phyloP scores from a whole-genome alignment of 768 basidiomycete genomes.

The Tricholoma flavovirens region DNA sequence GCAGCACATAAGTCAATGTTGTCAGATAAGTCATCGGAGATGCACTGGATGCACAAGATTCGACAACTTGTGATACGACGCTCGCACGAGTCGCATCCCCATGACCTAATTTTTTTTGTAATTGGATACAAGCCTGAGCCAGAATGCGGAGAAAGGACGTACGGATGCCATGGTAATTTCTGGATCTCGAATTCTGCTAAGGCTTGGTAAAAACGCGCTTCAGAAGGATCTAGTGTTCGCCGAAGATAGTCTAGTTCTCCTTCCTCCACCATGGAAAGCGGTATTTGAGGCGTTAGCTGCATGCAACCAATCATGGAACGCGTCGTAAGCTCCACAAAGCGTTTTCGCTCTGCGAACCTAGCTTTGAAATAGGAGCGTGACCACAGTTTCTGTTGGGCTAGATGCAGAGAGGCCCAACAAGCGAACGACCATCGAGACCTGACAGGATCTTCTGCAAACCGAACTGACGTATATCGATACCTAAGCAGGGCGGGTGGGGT shows the following conservation, averaged over 20 bases:
- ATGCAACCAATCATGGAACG: conserved; percentile 24
- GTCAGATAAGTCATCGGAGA: conserved; percentile 27
- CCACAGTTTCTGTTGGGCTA: conserved; percentile 27
- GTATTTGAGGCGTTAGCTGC: conserved; percentile 26
- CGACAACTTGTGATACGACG: conserved; percentile 27
- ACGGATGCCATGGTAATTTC: conserved; percentile 32
- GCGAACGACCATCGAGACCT: conserved; percentile 31
- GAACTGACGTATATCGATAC: conserved; percentile 22
- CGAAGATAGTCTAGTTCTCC: conserved; percentile 26
- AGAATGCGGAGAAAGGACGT: conserved; percentile 6
- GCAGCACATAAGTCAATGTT: conserved; percentile 28
- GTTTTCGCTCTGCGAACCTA: conserved; percentile 24
- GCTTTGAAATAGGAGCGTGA: conserved; percentile 26
- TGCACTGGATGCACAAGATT: conserved; percentile 28
- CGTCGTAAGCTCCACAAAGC: conserved; percentile 26
- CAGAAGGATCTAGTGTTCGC: conserved; percentile 25
- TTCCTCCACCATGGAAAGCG: conserved; percentile 21
- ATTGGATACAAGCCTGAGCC: not conserved
- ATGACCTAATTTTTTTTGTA: conserved; percentile 13
- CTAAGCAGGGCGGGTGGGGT: conserved; percentile 27
- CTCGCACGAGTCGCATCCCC: conserved; percentile 29
- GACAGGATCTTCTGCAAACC: conserved; percentile 24
- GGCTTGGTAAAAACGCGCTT: conserved; percentile 30
- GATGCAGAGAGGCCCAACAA: conserved; percentile 24
- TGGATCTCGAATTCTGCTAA: conserved; percentile 28